Base-by-base conservation (phyloP, 2,329 filamentous ascomycete genomes). In the Fusarium temperatum region DNA sequence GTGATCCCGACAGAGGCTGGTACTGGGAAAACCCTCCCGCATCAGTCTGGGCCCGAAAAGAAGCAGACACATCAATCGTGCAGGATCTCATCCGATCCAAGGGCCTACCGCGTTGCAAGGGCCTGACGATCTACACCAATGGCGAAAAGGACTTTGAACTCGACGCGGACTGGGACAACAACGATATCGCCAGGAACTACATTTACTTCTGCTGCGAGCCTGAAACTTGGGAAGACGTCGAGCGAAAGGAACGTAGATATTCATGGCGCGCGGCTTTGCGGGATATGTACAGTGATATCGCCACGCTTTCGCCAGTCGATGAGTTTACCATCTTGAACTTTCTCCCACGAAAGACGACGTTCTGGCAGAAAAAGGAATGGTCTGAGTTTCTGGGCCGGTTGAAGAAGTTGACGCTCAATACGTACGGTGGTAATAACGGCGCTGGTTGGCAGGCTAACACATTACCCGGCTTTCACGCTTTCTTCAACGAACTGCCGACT, bases 31-130 rank as follows among this genome's bases (percentile, higher is more conserved):
- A 15, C 0, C 60, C 42, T 11, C 69, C 70, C 0, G 55, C 41
- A 11, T 73, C 69, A 20, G 65, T 70, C 26, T 70, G 69, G 69
- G 60, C 69, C 3, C 41, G 59, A 15, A 26, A 55, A 26, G 44
- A 24, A 24, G 18, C 35, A 22, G 56, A 70, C 17, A 30, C 28
- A 5, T 14, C 28, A 15, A 6, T 24, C 9, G 14, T 73, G 1
- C 57, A 59, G 15, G n/a, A 59, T 17, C 32, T 73, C 6, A 38
- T 62, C 11, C 51, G 22, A 7, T 66, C 38, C 28, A 69, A 66
- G 18, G 45, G 18, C 2, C 30, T 70, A 2, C 56, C 70, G 0
- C 45, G 28, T 2, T 70, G 70, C 22, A 56, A 35, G 2, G 11
- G 15, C 6, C 53, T 73, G 8, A 35, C 47, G 1, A 22, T 73